Evolutionary conservation across 768 basidiomycete species (phyloP).

Genomic region (Multifurca ochricompacta): DNA sequence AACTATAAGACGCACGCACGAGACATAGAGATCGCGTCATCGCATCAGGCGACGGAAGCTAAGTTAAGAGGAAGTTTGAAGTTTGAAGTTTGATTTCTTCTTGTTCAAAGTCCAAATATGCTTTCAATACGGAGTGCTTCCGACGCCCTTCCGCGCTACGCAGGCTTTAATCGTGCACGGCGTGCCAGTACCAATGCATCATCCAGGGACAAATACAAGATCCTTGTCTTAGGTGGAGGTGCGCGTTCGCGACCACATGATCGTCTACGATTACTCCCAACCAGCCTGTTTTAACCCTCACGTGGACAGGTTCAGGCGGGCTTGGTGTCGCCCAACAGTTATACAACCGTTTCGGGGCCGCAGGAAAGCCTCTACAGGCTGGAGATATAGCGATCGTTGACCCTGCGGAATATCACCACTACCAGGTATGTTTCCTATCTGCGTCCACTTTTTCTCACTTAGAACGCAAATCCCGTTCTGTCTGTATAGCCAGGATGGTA

Average conservation of each 20-base stretch:
- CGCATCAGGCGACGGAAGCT: too few relatives aligned
- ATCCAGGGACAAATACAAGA: constrained; percentile 58
- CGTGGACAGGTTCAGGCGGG: constrained; percentile 65
- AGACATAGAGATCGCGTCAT: too few relatives aligned
- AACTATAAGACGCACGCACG: too few relatives aligned
- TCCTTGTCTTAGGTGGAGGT: constrained; percentile 87
- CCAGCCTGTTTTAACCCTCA: not conserved
- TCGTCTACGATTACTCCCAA: not conserved
- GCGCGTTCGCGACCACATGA: constrained; percentile 25
- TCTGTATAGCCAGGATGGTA: constrained; percentile 79
- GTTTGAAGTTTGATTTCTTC: not conserved
- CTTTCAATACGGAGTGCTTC: constrained; percentile 13
- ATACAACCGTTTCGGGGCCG: constrained; percentile 65
- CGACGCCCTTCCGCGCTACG: not conserved
- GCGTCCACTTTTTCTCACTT: not conserved
- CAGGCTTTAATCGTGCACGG: constrained; percentile 7
- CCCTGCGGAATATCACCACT: constrained; percentile 73
- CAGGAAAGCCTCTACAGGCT: constrained; percentile 55
- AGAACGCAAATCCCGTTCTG: constrained; percentile 10
- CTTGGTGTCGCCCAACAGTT: constrained; percentile 83
- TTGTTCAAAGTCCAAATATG: not conserved
- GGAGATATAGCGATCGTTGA: constrained; percentile 88
- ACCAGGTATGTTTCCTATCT: constrained; percentile 46
- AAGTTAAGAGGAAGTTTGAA: not conserved
- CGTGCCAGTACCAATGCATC: constrained; percentile 33